Evolutionary conservation across 345 rosid genomes (phyloP).

Genomic region (Brassica napus): Da-Ae NC_063436.1:23072001-23072500

Average conservation of each 20-base stretch:
- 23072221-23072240: not conserved
- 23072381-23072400: too few species aligned
- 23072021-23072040: slow-evolving; percentile 93
- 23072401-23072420: too few species aligned
- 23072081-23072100: slow-evolving; percentile 96
- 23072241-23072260: not conserved
- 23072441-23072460: too few species aligned
- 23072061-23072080: slow-evolving; percentile 82
- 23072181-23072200: slow-evolving; percentile 88
- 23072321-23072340: too few species aligned
- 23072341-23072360: too few species aligned
- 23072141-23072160: slow-evolving; percentile 86
- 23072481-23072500: too few species aligned
- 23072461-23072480: too few species aligned
- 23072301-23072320: not conserved
- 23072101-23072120: slow-evolving; percentile 98
- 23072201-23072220: not conserved
- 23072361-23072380: too few species aligned
- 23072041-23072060: slow-evolving; percentile 91
- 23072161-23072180: slow-evolving; percentile 77
- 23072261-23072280: not conserved
- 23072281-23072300: not conserved
- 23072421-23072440: too few species aligned
- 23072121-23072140: slow-evolving; percentile 84
- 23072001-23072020: not conserved